Conservation (phyloP, 2,329 filamentous ascomycete genomes). For the Aspergillus unguis region DNA sequence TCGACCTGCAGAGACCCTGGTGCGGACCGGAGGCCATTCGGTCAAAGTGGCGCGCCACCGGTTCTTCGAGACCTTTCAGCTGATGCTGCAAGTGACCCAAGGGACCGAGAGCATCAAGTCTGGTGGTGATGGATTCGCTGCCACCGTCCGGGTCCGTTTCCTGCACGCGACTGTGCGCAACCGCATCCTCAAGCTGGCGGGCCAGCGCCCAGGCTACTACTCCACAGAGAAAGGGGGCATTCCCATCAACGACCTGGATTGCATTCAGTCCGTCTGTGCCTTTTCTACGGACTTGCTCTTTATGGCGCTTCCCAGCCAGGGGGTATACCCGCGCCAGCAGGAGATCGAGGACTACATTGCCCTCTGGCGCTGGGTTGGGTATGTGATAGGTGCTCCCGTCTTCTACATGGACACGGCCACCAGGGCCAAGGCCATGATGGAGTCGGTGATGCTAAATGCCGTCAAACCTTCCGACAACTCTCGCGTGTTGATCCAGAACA, state of each 20-base stretch:
- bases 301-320: conserved; percentile 68
- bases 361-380: conserved; percentile 70
- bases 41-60: conserved; percentile 64
- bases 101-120: conserved; percentile 65
- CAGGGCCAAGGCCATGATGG: conserved; percentile 64
- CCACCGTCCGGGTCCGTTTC: conserved; percentile 65
- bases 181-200: conserved; percentile 60
- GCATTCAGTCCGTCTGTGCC: conserved; percentile 65
- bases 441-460: conserved; percentile 64
- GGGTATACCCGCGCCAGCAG: conserved; percentile 59
- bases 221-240: conserved; percentile 57
- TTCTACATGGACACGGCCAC: conserved; percentile 55
- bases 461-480: conserved; percentile 63
- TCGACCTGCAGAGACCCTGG: conserved; percentile 69
- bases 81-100: conserved; percentile 67
- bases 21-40: conserved; percentile 70
- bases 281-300: conserved; percentile 69
- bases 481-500: conserved; percentile 67
- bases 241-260: conserved; percentile 74
- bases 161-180: conserved; percentile 66
- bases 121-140: conserved; percentile 63
- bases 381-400: conserved; percentile 67
- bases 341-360: conserved; percentile 70
- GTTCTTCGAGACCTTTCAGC: conserved; percentile 70
- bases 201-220: conserved; percentile 61